Base-by-base conservation (phyloP, 2,329 filamentous ascomycete species). In the Dothideomycetidae sp. region DNA sequence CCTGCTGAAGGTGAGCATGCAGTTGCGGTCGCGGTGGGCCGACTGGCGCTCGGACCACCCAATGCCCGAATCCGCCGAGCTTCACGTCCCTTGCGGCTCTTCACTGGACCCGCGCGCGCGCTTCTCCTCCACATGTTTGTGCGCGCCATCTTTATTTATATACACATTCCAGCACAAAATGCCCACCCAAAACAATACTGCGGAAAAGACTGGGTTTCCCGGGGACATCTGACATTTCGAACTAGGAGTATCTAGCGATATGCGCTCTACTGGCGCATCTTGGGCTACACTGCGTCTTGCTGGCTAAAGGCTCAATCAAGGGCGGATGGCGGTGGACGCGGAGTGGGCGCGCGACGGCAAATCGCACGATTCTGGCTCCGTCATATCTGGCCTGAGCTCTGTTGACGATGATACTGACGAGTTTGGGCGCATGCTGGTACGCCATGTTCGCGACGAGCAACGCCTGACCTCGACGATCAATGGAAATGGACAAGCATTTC, bases 401-500 rank as follows among this genome's bases (percentile, higher is more conserved):
- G 46, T 63, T 37, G 61, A 63, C 29, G 57, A 59, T 42, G 60
- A 60, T 40, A 60, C 57, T 13, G 62, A 66, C 46, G 62, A 65
- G 1, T 65, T 68, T 41, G 63, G 62, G 11, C 53, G 53, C 36
- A 53, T 52, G 35, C 56, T 67, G 44, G 51, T 66, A 33, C 59
- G 64, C 44, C 56, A 63, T 43, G 55, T 53, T 26, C 36, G 36
- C 13, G 62, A 67, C 45, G 49, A 59, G 42, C 55, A 55, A 33
- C 57, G 59, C 15, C 39, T 62, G 18, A 53, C 54, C 26, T 52
- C 53, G 41, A 57, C 57, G 29, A 46, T 56, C 31, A 48, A 50
- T 50, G 39, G 49, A 50, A 37, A 43, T 13, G 41, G 44, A 7
- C 51, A 51, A 37, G 50, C 62, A 5, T 66, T 66, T 44, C 49